Evolutionary conservation across 441 rosid species (phyloP).

Genomic region (Brassica hybrid): DNA sequence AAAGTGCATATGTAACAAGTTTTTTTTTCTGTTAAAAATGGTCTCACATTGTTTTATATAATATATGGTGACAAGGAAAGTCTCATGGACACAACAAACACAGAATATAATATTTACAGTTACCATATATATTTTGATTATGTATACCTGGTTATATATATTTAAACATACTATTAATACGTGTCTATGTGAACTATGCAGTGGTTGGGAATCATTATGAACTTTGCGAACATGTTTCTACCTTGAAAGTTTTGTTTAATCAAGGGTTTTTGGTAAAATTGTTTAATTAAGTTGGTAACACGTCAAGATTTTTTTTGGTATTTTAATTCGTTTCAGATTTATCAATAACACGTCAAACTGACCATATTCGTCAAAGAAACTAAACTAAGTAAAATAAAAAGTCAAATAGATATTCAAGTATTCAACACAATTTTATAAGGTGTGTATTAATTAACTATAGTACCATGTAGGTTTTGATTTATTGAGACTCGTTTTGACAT

Average conservation of each 20-base stretch:
- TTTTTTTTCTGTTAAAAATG: no score
- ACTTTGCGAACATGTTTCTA: no score
- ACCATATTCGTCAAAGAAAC: not conserved
- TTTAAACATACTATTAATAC: no score
- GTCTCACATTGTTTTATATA: no score
- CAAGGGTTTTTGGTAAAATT: no score
- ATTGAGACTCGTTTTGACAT: slow-evolving; percentile 25
- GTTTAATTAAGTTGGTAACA: not conserved
- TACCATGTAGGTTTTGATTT: not conserved
- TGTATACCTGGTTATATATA: not conserved
- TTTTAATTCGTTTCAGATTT: not conserved
- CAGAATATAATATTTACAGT: no score
- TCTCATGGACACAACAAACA: no score
- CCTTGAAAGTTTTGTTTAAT: not conserved
- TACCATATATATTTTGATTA: no score
- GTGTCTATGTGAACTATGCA: no score
- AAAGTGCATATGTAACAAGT: no score
- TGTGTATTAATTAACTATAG: not conserved
- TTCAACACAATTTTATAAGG: not conserved
- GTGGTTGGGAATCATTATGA: no score
- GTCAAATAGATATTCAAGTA: slow-evolving; percentile 1
- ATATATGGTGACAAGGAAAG: not conserved
- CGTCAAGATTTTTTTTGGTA: not conserved
- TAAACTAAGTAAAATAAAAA: not conserved
- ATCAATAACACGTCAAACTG: not conserved